Evolutionary conservation across 768 basidiomycete species (phyloP).

Genomic region (Kwoniella heveanensis): DNA sequence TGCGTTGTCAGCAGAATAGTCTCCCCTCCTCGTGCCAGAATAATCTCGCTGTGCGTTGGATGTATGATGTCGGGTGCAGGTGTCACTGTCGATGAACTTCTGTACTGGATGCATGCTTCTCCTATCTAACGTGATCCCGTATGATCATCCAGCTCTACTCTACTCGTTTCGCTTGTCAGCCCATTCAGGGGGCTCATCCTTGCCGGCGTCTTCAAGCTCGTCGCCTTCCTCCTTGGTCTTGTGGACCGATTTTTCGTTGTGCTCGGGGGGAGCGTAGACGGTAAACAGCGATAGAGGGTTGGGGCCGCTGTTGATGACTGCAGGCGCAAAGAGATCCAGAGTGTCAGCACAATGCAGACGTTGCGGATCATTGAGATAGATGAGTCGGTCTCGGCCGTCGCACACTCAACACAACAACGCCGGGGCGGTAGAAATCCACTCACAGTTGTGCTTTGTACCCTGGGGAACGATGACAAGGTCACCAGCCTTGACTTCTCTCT

Average conservation of each 20-base stretch:
- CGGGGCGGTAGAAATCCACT: slow-evolving; percentile 9
- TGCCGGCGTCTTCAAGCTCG: slow-evolving; percentile 56
- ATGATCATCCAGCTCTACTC: background rate
- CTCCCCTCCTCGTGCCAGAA: too few relatives aligned
- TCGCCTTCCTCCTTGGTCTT: slow-evolving; percentile 58
- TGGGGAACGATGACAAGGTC: slow-evolving; percentile 58
- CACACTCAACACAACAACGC: too few relatives aligned
- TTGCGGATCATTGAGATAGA: too few relatives aligned
- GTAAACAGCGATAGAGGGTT: slow-evolving; percentile 57
- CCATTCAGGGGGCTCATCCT: slow-evolving; percentile 58
- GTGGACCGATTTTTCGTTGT: slow-evolving; percentile 54
- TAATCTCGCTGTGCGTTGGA: too few relatives aligned
- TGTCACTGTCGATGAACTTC: too few relatives aligned
- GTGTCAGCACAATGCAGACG: too few relatives aligned
- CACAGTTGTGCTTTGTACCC: slow-evolving; percentile 57
- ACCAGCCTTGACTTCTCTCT: slow-evolving; percentile 56
- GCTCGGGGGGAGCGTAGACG: slow-evolving; percentile 55
- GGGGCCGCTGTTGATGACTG: slow-evolving; percentile 54
- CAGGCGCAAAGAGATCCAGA: background rate
- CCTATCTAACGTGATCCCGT: background rate
- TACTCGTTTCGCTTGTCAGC: slow-evolving; percentile 32
- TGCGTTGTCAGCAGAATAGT: too few relatives aligned
- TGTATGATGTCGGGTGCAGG: background rate
- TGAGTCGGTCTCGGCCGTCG: too few relatives aligned
- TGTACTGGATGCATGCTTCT: background rate